Percentiles rank a stretch among this genome's conserved stretches.
These are phyloP conservation scores for Erysimum cheiri DNA, from an alignment of 441 rosid genomes.

Conservation along the genomic window DNA sequence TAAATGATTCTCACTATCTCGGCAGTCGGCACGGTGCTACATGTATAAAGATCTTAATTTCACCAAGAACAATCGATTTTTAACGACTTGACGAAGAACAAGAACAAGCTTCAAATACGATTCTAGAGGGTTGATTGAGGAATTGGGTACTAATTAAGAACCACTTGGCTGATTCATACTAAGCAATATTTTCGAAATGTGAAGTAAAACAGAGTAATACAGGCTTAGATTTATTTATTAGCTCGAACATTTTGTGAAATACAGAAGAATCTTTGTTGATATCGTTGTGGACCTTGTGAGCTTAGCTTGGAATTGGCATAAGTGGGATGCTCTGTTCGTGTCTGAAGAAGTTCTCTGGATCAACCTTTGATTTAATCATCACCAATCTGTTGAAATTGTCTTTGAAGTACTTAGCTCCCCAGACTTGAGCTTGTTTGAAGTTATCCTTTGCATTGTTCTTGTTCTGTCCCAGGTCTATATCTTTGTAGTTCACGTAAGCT, in stretches of 20 bases:
- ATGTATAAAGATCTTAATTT: too few relatives aligned
- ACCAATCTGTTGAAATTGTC: constrained; percentile 60
- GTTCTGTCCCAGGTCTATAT: constrained; percentile 53
- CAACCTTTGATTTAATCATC: constrained; percentile 56
- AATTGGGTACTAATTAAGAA: too few relatives aligned
- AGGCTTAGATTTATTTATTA: neutral
- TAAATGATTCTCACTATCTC: too few relatives aligned
- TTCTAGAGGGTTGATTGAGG: too few relatives aligned
- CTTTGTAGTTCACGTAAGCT: constrained; percentile 69
- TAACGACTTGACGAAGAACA: too few relatives aligned
- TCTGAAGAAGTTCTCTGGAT: constrained; percentile 63
- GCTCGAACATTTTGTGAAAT: too few relatives aligned
- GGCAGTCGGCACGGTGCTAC: too few relatives aligned
- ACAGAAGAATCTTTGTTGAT: neutral
- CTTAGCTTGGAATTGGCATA: too few relatives aligned
- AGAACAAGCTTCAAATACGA: too few relatives aligned
- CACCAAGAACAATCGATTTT: too few relatives aligned
- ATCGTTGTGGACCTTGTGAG: too few relatives aligned
- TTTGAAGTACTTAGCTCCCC: constrained; percentile 63
- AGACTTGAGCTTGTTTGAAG: constrained; percentile 46
- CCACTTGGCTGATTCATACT: too few relatives aligned
- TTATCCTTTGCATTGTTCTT: constrained; percentile 18
- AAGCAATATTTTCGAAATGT: neutral
- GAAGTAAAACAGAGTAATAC: neutral
- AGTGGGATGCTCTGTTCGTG: constrained; percentile 49